Evolutionary conservation across 2,329 filamentous ascomycete species (phyloP).

Genomic region (Sporothrix sp.): DNA sequence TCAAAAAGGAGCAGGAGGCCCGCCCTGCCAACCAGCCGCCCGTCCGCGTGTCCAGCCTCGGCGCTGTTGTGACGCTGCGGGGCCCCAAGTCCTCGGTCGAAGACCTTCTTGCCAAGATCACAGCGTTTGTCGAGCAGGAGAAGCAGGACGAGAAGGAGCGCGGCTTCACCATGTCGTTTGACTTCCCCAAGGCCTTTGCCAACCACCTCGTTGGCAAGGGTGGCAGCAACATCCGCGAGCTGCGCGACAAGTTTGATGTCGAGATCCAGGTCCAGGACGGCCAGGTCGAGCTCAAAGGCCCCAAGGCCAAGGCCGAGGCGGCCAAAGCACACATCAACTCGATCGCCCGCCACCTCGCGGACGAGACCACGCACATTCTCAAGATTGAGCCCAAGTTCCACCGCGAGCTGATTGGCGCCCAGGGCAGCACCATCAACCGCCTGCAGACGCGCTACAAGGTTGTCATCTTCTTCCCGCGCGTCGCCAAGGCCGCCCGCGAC

Average conservation of each 20-base stretch:
- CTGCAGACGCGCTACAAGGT: slow-evolving; percentile 90
- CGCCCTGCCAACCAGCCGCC: slow-evolving; percentile 49
- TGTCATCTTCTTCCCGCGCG: slow-evolving; percentile 82
- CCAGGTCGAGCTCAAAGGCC: slow-evolving; percentile 90
- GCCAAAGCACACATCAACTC: slow-evolving; percentile 74
- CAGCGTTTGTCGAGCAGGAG: slow-evolving; percentile 74
- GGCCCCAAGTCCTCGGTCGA: slow-evolving; percentile 67
- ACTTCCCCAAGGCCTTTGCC: slow-evolving; percentile 90
- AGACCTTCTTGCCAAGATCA: slow-evolving; percentile 61
- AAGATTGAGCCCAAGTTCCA: slow-evolving; percentile 94
- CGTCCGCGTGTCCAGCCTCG: slow-evolving; percentile 47
- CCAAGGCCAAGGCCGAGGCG: slow-evolving; percentile 84
- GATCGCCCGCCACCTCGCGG: slow-evolving; percentile 73
- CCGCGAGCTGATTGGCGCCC: slow-evolving; percentile 81
- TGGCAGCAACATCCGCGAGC: slow-evolving; percentile 55
- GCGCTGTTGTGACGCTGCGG: slow-evolving; percentile 59
- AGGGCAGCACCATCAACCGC: slow-evolving; percentile 80
- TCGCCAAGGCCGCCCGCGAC: slow-evolving; percentile 53
- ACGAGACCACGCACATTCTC: slow-evolving; percentile 77
- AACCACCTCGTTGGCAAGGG: slow-evolving; percentile 70
- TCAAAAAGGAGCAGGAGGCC: slow-evolving; percentile 53
- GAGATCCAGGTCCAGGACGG: slow-evolving; percentile 87
- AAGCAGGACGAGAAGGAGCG: slow-evolving; percentile 90
- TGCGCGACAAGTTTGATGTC: slow-evolving; percentile 58
- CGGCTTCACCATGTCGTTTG: slow-evolving; percentile 74